phyloP scores from a whole-genome alignment of 805 yeast genomes.

The Metschnikowia arizonensis region DNA sequence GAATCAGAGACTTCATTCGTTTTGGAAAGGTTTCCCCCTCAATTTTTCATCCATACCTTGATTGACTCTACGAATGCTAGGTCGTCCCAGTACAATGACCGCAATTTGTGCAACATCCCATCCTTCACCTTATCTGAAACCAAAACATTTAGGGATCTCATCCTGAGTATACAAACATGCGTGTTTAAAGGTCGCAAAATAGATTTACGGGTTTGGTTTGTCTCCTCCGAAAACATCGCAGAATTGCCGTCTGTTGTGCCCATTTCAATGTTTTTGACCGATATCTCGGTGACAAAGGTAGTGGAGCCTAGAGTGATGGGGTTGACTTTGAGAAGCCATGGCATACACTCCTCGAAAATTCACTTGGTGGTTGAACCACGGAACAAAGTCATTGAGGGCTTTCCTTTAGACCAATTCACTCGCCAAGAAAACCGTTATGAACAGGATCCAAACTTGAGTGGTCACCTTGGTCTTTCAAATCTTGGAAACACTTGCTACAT shows the following conservation, averaged over 20 bases:
- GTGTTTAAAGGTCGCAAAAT: constrained; percentile 19
- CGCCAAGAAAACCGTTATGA: background rate
- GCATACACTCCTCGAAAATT: constrained; percentile 22
- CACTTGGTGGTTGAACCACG: constrained; percentile 29
- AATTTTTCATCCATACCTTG: constrained; percentile 33
- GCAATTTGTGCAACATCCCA: constrained; percentile 5
- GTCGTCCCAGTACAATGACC: constrained; percentile 7
- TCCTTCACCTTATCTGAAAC: constrained; percentile 28
- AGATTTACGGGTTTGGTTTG: constrained; percentile 37
- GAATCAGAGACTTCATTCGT: constrained; percentile 26
- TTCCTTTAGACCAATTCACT: constrained; percentile 22
- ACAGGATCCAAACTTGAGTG: constrained; percentile 29
- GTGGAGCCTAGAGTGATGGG: constrained; percentile 24
- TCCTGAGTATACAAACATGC: constrained; percentile 24
- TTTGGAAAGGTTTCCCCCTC: constrained; percentile 36
- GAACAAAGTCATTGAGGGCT: constrained; percentile 19
- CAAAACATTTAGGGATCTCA: constrained; percentile 31
- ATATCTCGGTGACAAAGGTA: constrained; percentile 26
- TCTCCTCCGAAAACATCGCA: constrained; percentile 23
- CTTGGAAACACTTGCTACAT: constrained; percentile 91
- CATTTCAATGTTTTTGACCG: constrained; percentile 25
- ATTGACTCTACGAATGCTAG: constrained; percentile 16
- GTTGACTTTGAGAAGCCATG: constrained; percentile 28
- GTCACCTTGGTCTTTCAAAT: constrained; percentile 56
- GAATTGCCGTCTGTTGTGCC: constrained; percentile 24